Conservation (phyloP, 768 basidiomycete genomes). For the Sutorius australiensis region DNA sequence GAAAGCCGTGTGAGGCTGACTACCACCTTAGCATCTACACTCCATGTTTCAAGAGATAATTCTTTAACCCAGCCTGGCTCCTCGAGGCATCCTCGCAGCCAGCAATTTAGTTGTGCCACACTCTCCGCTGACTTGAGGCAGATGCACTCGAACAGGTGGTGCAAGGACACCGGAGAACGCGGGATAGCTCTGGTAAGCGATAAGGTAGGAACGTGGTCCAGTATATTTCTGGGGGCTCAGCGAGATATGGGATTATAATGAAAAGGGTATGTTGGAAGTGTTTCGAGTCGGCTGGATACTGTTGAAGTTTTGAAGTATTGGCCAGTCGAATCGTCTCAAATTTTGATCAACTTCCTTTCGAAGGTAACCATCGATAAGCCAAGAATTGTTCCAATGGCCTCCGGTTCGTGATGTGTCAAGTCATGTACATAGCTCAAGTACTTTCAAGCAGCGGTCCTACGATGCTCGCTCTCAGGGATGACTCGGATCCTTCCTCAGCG, state of each 20-base stretch:
- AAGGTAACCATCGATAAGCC: neutral
- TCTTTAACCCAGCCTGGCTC: conserved; percentile 42
- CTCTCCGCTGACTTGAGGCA: conserved; percentile 48
- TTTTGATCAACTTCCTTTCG: neutral
- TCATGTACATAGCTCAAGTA: neutral
- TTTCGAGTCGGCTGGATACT: neutral
- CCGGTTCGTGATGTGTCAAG: neutral
- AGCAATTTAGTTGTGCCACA: conserved; percentile 52
- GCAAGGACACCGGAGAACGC: conserved; percentile 48
- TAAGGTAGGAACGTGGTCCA: conserved; percentile 51
- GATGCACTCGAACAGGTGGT: conserved; percentile 58
- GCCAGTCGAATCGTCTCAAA: neutral
- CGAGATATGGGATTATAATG: conserved; percentile 23
- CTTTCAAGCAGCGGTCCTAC: conserved; percentile 24
- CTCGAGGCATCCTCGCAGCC: conserved; percentile 41
- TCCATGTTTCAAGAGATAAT: conserved; percentile 60
- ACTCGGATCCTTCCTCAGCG: conserved; percentile 29
- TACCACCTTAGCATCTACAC: conserved; percentile 69
- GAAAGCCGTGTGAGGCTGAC: conserved; percentile 57
- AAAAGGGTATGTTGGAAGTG: neutral
- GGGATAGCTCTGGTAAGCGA: conserved; percentile 65
- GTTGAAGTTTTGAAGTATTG: no score
- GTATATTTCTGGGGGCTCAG: conserved; percentile 62
- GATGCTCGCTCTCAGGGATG: conserved; percentile 27
- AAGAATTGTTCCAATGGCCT: neutral